Evolutionary conservation across 2,329 filamentous ascomycete genomes (phyloP), one percentile per base, ranked within the genome.

Genomic region (Chrysosporium queenslandicum): DNA sequence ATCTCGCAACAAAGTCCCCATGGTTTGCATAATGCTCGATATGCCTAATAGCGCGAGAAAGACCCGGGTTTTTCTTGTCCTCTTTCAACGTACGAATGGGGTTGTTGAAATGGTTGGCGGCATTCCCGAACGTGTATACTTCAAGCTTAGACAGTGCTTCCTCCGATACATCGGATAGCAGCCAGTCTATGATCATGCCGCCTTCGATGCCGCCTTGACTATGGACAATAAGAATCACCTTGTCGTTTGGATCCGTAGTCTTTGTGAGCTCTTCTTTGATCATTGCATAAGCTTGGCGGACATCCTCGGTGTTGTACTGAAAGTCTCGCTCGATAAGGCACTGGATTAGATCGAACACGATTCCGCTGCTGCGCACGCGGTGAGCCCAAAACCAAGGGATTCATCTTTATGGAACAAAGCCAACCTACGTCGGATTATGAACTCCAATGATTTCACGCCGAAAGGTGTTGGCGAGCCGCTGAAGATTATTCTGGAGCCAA

Each of bases 21-120:
- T 23, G 27, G 29, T 50, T 50, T 9, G 48, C 48, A 34, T 50
- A 50, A 50, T 50, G 48, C 27, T 50, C 48, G 27, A 50, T 43
- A 23, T 50, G 40, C 14, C 39, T 34, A 16, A 50, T 42, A 23
- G 40, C 48, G 9, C 48, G 48, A n/a, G 11, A 32, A 12, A 34
- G 7, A 7, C 43, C 29, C 4, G 16, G 39, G 21, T 23, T 25
- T 9, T 3, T 3, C 11, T 27, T 34, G 16, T 42, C 25, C 16
- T 9, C 9, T 27, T n/a, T 34, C 18, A 27, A 8, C 12, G 36
- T 14, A 23, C 48, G 40, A 14, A 42, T 25, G 11, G 48, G 48
- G 14, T 50, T 50, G 27, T 43, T 42, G 25, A 50, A 50, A 34
- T 50, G 48, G n/a, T 43, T 42, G 9, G 48, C 48, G 3, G 48